Base-by-base conservation (phyloP, 495 filamentous ascomycete species). In the Hypomontagnella submonticulosa region DNA sequence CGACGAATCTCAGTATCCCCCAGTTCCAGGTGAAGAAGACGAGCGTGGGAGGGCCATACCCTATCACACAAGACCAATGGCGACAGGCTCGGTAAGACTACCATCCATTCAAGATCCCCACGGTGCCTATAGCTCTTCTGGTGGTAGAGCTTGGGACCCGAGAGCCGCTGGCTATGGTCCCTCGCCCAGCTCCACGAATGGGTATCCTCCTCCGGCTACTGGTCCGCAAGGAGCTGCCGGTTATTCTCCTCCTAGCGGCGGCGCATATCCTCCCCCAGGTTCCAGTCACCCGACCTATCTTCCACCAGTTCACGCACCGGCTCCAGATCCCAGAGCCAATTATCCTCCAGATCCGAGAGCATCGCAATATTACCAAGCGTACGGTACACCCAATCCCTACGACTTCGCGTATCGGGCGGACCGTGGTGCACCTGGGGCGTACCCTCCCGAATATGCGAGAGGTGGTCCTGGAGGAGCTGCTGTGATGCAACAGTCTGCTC, bases 1-100 rank as follows among this genome's bases (percentile, higher is more conserved):
- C 56, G 72, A 77, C 38, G 77, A 79, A 19, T 75, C 79, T 37
- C 75, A 79, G 49, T 83, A 84, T 66, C 78, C 78, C n/a, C 78
- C 81, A 30, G 74, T 79, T 52, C 75, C 81, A 7, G 77, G 74
- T 13, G 81, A 83, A 48, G 77, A 80, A 54, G 78, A 80, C 60
- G 77, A 80, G 30, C 77, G 75, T 23, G 61, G 63, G 8, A 71
- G 76, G 66, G 70, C 73, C 13, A 75, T 75, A 60, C 75, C 70
- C 23, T 76, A 72, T 55, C 73, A 51, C 43, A 44, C 59, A 48
- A 67, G 67, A 46, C 60, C 70, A 20, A 77, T 77, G 75, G 61
- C 67, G 19, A 37, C 70, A 36, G 48, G 65, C 20, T 18, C 69
- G 37, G 71, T 76, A 55, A 73, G 71, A 41, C 53, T 81, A 32